Evolutionary conservation across 306 rosid species (phyloP).

Genomic region (Vicia sativa): DNA sequence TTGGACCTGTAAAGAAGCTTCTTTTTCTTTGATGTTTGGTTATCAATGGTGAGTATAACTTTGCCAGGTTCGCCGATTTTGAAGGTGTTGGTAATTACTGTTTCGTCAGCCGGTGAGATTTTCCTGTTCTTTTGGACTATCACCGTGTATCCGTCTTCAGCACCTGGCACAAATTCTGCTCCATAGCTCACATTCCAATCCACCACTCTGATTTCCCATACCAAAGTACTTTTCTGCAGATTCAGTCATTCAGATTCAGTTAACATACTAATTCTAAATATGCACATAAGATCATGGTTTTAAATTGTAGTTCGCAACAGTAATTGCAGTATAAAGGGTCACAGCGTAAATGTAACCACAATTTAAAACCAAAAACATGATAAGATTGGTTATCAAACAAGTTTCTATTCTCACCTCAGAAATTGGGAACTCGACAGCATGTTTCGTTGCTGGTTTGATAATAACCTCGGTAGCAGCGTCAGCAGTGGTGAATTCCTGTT

Average conservation of each 20-base stretch:
- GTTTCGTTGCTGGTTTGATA: slow-evolving; percentile 72
- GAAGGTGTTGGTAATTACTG: slow-evolving; percentile 64
- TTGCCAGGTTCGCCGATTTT: slow-evolving; percentile 76
- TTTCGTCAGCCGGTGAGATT: slow-evolving; percentile 63
- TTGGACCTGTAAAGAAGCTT: slow-evolving; percentile 89
- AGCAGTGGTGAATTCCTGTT: slow-evolving; percentile 68
- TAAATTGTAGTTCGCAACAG: neutral
- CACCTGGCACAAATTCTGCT: slow-evolving; percentile 77
- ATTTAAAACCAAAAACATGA: neutral
- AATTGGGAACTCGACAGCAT: slow-evolving; percentile 68
- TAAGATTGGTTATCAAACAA: neutral
- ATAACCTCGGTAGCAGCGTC: slow-evolving; percentile 74
- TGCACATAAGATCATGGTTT: neutral
- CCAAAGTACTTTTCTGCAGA: slow-evolving; percentile 57
- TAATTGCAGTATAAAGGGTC: neutral
- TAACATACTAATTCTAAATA: neutral
- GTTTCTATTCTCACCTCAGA: slow-evolving; percentile 59
- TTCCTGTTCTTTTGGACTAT: slow-evolving; percentile 78
- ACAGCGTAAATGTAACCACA: neutral
- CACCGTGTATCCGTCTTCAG: slow-evolving; percentile 82
- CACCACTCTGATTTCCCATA: slow-evolving; percentile 84
- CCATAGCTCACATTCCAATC: slow-evolving; percentile 91
- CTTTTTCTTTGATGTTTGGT: slow-evolving; percentile 93
- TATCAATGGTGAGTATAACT: slow-evolving; percentile 79
- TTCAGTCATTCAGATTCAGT: slow-evolving; percentile 1